These are phyloP conservation scores for Plasmopara viticola DNA, from an alignment of 352 stramenopile genomes.

Conservation along the genomic window DNA sequence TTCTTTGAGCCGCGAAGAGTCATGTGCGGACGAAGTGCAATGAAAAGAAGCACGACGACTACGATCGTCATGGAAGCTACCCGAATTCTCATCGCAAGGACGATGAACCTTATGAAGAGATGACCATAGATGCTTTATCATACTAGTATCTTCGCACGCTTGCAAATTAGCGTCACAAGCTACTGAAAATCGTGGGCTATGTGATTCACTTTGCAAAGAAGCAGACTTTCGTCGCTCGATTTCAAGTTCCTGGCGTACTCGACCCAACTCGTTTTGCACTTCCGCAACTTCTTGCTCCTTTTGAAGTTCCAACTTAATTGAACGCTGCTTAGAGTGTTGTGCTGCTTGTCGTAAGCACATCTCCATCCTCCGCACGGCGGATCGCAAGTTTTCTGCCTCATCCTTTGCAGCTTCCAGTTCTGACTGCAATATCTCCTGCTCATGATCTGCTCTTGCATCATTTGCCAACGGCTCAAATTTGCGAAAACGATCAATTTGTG, in stretches of 20 bases:
- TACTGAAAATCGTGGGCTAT: slow-evolving; percentile 30
- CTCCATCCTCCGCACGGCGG: slow-evolving; percentile 59
- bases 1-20: slow-evolving; percentile 27
- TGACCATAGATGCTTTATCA: slow-evolving; percentile 32
- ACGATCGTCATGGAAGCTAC: neutral
- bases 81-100: slow-evolving; percentile 5
- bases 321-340: slow-evolving; percentile 44
- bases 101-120: slow-evolving; percentile 32
- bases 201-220: slow-evolving; percentile 18
- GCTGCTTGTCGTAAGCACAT: slow-evolving; percentile 34
- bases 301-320: slow-evolving; percentile 51
- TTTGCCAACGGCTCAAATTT: slow-evolving; percentile 61
- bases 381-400: slow-evolving; percentile 55
- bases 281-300: slow-evolving; percentile 47
- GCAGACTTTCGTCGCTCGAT: slow-evolving; percentile 35
- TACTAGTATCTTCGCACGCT: slow-evolving; percentile 26
- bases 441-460: slow-evolving; percentile 36
- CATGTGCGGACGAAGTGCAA: slow-evolving; percentile 21
- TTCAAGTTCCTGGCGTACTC: slow-evolving; percentile 46
- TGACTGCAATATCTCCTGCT: slow-evolving; percentile 39
- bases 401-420: slow-evolving; percentile 50
- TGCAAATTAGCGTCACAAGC: slow-evolving; percentile 26
- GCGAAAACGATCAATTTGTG: slow-evolving; percentile 58
- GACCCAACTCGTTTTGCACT: slow-evolving; percentile 42
- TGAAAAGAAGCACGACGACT: slow-evolving; percentile 15